phyloP scores from a whole-genome alignment of 352 stramenopile species.

The Globisporangium uncinulatum region DNA sequence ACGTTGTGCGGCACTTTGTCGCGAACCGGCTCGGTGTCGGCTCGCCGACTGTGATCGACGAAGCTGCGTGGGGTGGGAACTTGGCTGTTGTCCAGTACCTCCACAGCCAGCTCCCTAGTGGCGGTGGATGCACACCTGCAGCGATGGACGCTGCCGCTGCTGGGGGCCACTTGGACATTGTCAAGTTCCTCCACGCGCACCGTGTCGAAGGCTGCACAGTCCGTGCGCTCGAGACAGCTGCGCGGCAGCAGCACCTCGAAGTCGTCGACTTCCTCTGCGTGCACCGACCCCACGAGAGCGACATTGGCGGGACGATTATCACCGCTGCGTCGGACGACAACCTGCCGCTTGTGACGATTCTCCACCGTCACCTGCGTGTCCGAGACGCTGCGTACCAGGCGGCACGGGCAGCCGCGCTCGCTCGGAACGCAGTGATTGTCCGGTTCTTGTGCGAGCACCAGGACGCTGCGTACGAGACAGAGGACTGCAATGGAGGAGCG shows the following conservation, averaged over 20 bases:
- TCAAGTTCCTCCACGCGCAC: not conserved
- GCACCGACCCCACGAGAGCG: not conserved
- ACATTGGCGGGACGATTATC: not conserved
- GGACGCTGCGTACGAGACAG: not conserved
- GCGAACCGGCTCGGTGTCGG: not conserved
- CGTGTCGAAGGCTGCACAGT: not conserved
- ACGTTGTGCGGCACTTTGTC: not conserved
- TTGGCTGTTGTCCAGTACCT: conserved; percentile 1
- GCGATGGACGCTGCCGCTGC: not conserved
- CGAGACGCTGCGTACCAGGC: not conserved
- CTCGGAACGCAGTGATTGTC: not conserved
- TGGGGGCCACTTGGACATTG: not conserved
- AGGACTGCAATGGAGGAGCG: not conserved
- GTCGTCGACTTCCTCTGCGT: not conserved
- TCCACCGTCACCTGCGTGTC: not conserved
- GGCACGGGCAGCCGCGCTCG: not conserved
- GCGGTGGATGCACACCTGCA: not conserved
- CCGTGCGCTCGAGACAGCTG: not conserved
- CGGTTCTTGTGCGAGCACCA: not conserved
- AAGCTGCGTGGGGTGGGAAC: not conserved
- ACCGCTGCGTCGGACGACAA: not conserved
- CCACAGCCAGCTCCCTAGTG: not conserved
- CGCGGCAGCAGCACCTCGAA: not conserved
- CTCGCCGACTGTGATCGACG: not conserved
- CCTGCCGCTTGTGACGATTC: not conserved